Evolutionary conservation across 345 rosid species (phyloP).

Genomic region (Eucalyptus fibrosa): DNA sequence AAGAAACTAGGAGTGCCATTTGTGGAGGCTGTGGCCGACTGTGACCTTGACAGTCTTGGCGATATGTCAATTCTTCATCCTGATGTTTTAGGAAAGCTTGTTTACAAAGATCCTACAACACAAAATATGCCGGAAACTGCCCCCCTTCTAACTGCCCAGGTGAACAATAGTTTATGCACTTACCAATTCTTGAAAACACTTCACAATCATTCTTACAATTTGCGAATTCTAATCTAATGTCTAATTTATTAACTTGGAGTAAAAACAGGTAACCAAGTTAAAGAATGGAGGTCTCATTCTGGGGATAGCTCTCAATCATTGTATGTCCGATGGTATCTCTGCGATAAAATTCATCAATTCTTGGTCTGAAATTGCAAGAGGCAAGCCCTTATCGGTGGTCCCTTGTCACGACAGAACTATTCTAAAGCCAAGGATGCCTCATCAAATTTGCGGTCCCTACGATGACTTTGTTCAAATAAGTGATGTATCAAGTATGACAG

Average conservation of each 20-base stretch:
- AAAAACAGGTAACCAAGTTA: conserved; percentile 32
- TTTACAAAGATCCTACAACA: neutral
- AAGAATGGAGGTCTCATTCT: conserved; percentile 47
- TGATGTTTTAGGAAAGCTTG: neutral
- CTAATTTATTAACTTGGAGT: conserved; percentile 15
- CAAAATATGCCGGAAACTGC: neutral
- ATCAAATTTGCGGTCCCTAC: neutral
- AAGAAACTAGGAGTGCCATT: conserved; percentile 38
- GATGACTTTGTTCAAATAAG: neutral
- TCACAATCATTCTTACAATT: conserved; percentile 17
- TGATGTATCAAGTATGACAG: neutral
- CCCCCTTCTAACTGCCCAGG: neutral
- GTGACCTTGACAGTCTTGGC: conserved; percentile 30
- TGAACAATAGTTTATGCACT: neutral
- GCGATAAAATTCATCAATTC: conserved; percentile 43
- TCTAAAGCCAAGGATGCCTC: neutral
- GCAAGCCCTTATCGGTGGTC: neutral
- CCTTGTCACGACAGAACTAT: neutral
- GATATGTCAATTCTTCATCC: neutral
- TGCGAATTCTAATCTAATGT: neutral
- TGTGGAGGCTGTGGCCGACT: conserved; percentile 16
- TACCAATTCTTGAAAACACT: neutral
- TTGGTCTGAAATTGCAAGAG: conserved; percentile 23
- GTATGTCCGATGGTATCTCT: conserved; percentile 48
- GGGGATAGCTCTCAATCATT: conserved; percentile 46